A percentile compares a stretch with the other conserved stretches of the same genome.
Conservation (phyloP, 1,139 yeast species). For the Suhomyces chickasaworum region DNA sequence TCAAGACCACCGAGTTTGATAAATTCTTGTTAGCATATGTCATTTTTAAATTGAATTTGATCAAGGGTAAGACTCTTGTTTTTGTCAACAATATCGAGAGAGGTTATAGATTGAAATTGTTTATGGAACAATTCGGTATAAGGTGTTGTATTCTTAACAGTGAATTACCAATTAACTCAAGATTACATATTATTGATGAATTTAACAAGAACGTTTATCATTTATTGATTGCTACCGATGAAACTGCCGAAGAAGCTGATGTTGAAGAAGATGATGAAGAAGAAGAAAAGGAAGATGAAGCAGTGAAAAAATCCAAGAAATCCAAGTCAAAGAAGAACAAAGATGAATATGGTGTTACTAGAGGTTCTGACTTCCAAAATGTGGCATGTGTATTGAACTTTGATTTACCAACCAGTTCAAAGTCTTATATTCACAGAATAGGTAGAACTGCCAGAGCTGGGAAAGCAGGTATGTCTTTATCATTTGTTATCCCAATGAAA, state of each 20-base stretch:
- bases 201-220: conserved; percentile 88
- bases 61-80: conserved; percentile 87
- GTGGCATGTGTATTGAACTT: conserved; percentile 97
- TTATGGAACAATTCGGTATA: conserved; percentile 93
- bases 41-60: conserved; percentile 81
- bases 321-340: conserved; percentile 51
- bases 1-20: conserved; percentile 85
- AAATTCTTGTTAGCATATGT: conserved; percentile 89
- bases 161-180: conserved; percentile 89
- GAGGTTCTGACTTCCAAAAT: conserved; percentile 96
- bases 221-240: conserved; percentile 93
- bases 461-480: conserved; percentile 90
- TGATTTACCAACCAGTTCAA: conserved; percentile 89
- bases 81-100: conserved; percentile 95
- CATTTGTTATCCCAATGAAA: conserved; percentile 82
- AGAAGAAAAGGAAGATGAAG: conserved; percentile 23
- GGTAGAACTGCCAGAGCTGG: conserved; percentile 99
- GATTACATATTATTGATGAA: conserved; percentile 93
- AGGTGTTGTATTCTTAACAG: conserved; percentile 86
- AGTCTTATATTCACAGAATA: conserved; percentile 88
- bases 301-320: conserved; percentile 16
- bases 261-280: conserved; percentile 54
- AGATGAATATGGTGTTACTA: conserved; percentile 84
- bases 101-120: conserved; percentile 88
- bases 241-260: conserved; percentile 54